Conservation (phyloP, 345 rosid species). For the Mangifera indica region DNA sequence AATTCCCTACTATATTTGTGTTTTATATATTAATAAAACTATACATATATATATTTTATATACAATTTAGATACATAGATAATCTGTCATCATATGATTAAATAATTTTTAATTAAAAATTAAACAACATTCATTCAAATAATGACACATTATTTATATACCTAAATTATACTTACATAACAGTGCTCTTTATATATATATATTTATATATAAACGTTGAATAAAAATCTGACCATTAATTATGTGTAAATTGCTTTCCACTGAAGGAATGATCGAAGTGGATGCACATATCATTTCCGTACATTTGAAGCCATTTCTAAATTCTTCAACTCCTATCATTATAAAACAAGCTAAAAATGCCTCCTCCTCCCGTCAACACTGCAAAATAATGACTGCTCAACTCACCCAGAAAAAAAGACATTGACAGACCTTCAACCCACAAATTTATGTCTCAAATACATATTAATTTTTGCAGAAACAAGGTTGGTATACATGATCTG, state of each 20-base stretch:
- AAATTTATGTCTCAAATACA: too few relatives aligned
- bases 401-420: conserved; percentile 9
- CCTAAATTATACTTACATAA: too few relatives aligned
- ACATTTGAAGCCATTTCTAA: conserved; percentile 1
- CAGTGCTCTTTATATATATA: too few relatives aligned
- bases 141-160: too few relatives aligned
- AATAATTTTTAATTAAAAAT: too few relatives aligned
- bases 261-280: conserved; percentile 12
- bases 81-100: too few relatives aligned
- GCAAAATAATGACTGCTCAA: conserved; percentile 21
- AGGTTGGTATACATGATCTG: neutral
- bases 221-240: neutral
- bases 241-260: neutral
- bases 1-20: too few relatives aligned
- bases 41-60: too few relatives aligned
- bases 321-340: neutral
- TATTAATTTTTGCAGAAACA: neutral
- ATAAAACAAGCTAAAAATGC: neutral
- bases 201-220: too few relatives aligned
- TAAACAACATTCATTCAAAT: too few relatives aligned
- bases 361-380: neutral
- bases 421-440: neutral
- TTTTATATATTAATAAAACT: too few relatives aligned
- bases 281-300: neutral
- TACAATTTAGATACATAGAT: too few relatives aligned